Base-by-base conservation (phyloP, 441 rosid genomes). In the Flueggea neowawraea region DNA sequence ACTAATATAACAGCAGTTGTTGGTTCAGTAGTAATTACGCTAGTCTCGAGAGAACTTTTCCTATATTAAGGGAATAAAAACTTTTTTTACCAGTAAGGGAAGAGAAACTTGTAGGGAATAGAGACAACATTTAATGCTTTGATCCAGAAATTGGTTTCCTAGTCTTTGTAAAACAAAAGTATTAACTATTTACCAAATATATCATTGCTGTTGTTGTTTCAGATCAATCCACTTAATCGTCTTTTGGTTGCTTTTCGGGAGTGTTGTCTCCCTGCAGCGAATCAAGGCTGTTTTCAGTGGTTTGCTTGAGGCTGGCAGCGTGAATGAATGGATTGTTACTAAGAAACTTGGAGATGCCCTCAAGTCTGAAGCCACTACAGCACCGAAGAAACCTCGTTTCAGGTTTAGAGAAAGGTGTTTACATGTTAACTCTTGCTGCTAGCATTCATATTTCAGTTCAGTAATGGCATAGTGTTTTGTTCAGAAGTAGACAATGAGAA, bases 241-340 rank as follows among this genome's bases (percentile, higher is more conserved):
- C 50, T 89, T 85, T 65, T 94, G 98, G 98, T 86, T 90, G 73
- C 83, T 90, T 11, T 94, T 91, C 55, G 99, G 91, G 88, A 94
- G 89, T 61, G 97, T 91, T 22, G 89, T 94, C 95, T 89, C 99
- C 0, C 76, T 94, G 60, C 99, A 94, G 61, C 79, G 99, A 16
- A 91, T 96, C 4, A 89, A 88, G 80, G 99, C 94, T n/a, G 85
- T 96, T 0, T 86, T 94, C 64, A 82, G 87, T 6, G 99, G 99
- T 51, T 81, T 94, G 68, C 63, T 91, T 10, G 99, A 91, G 76
- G 84, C 86, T 0, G 94, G 96, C 12, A 79, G 97, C 75, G 97
- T 83, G 16, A 94, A 94, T 16, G 99, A 94, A 73, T 94, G 99
- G 97, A 82, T 94, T 43, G 99, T 94, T 17, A 94, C 99, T 3